Evolutionary conservation across 1,284 basidiomycete species (phyloP).

Genomic region (Rhodotorula glutinis): DNA sequence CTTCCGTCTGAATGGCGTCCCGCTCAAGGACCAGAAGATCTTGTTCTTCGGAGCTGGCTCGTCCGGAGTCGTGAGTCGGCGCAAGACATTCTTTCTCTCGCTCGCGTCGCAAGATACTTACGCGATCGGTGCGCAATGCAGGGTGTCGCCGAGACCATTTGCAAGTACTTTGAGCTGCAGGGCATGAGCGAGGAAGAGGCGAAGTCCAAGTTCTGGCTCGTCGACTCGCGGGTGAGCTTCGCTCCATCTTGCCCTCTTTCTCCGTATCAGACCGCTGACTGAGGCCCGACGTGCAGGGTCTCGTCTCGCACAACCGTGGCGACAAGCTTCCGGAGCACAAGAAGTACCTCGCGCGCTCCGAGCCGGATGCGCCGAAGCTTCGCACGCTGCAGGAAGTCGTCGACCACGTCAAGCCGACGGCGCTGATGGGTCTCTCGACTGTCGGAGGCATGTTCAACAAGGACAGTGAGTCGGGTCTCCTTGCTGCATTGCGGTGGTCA

Average conservation of each 20-base stretch:
- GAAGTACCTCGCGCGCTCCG: slow-evolving; percentile 71
- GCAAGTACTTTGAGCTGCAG: slow-evolving; percentile 76
- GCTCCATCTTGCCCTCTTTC: neutral
- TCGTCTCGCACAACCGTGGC: slow-evolving; percentile 62
- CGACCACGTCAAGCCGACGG: slow-evolving; percentile 82
- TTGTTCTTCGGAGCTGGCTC: slow-evolving; percentile 88
- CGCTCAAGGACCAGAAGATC: slow-evolving; percentile 74
- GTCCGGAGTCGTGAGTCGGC: slow-evolving; percentile 60
- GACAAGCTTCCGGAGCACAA: slow-evolving; percentile 76
- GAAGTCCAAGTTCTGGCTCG: slow-evolving; percentile 72
- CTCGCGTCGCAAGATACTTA: neutral
- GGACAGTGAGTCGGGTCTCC: slow-evolving; percentile 47
- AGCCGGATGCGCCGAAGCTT: slow-evolving; percentile 72
- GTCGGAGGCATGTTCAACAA: slow-evolving; percentile 77
- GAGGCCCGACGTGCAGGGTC: slow-evolving; percentile 56
- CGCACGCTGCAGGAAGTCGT: slow-evolving; percentile 75
- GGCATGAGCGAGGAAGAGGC: slow-evolving; percentile 75
- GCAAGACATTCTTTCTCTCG: neutral
- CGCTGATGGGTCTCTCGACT: slow-evolving; percentile 84
- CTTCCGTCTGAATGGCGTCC: slow-evolving; percentile 67
- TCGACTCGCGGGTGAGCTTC: slow-evolving; percentile 62
- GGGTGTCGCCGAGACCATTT: slow-evolving; percentile 82
- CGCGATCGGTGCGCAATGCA: neutral
- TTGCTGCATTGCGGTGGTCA: neutral
- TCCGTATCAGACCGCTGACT: neutral